phyloP scores from a whole-genome alignment of 257 asterid species.

The Henckelia pumila region DNA sequence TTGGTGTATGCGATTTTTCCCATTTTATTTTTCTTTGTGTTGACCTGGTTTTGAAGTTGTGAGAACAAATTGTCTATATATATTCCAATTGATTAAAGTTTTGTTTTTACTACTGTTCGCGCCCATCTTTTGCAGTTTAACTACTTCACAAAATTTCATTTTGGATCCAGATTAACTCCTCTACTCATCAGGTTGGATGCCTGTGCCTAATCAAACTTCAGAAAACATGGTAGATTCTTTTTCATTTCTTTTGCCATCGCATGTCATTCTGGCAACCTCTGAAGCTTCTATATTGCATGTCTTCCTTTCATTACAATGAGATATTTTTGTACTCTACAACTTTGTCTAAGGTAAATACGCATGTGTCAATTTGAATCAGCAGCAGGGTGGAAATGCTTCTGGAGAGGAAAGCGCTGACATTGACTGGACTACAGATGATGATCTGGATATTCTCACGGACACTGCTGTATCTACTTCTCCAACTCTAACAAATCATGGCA shows the following conservation, averaged over 20 bases:
- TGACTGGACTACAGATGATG: constrained; percentile 60
- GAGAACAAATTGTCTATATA: not conserved
- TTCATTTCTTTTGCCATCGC: not conserved
- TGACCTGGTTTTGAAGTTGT: not conserved
- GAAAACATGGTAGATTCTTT: constrained; percentile 33
- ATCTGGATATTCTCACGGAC: constrained; percentile 29
- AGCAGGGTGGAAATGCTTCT: constrained; percentile 31
- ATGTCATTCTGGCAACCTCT: not conserved
- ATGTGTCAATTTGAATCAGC: constrained; percentile 1
- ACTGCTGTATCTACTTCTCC: constrained; percentile 30
- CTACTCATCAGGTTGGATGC: constrained; percentile 31
- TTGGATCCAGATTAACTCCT: constrained; percentile 18
- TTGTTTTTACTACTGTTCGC: not conserved
- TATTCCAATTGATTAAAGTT: too few species aligned
- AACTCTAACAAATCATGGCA: not conserved
- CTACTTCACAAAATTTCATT: constrained; percentile 3
- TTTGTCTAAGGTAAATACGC: not conserved
- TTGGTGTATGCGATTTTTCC: not conserved
- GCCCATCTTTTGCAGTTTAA: not conserved
- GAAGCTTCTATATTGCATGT: not conserved
- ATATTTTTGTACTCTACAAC: constrained; percentile 1
- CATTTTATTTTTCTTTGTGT: not conserved
- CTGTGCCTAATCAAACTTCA: constrained; percentile 11
- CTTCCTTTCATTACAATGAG: constrained; percentile 1
- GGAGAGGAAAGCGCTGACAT: constrained; percentile 29